Base-by-base conservation (phyloP, 352 stramenopile genomes). In the Phytophthora macrochlamydospora region DNA sequence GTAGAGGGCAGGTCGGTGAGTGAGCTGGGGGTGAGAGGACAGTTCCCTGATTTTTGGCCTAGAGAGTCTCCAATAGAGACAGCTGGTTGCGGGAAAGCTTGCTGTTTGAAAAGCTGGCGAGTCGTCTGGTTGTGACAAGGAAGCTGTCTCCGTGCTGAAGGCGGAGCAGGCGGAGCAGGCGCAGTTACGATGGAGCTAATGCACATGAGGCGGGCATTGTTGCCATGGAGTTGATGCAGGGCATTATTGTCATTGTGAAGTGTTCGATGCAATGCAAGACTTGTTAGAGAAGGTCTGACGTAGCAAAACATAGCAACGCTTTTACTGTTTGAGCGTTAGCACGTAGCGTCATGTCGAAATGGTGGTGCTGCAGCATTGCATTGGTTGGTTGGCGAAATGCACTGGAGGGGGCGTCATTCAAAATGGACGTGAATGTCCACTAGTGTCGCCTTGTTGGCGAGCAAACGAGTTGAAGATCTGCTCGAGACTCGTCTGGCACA, bases 381-480 rank as follows among this genome's bases (percentile, higher is more conserved):
- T 40, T 24, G 35, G 42, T 14, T 48, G 6, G 42, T 48, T 14
- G 42, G 18, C 18, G 18, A 24, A 24, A 24, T 24, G 18, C 18
- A 24, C 18, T 24, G 18, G 18, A 24, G 18, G 18, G 13, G 35
- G 35, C 6, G 9, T 40, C 6, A 6, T 40, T 40, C 35, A 40
- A 40, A 11, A 11, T 40, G 35, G 35, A 40, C 35, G 35, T 40
- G 6, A 40, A 40, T 40, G 35, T 40, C 35, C 35, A 11, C 14
- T n/a, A 6, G 43, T 28, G 7, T 5, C 50, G 30, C 3, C 29
- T 24, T 46, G 42, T 13, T 93, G 71, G 37, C 73, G 76, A 28
- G 92, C 90, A 62, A 97, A 98, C 12, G 71, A 71, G 74, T 98
- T 97, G 79, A 98, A 98, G 51, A 98, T 95, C 67, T 98, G 91